These are phyloP conservation scores for Rhododendron griersonianum DNA, from an alignment of 148 eudicot genomes.

Conservation along the genomic window DNA sequence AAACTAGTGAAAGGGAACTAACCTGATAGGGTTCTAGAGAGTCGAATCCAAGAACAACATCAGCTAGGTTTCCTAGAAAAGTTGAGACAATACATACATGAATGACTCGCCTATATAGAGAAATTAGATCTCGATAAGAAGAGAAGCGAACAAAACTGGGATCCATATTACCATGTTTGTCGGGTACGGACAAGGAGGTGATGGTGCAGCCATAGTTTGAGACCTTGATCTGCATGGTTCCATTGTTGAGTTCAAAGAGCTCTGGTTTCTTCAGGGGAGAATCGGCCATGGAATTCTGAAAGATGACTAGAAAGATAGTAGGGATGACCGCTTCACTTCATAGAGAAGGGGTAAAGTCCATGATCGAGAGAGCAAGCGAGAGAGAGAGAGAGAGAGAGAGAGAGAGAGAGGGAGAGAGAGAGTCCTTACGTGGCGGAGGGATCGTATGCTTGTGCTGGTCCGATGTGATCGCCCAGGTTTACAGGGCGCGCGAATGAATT, in stretches of 20 bases:
- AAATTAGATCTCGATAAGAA: not conserved
- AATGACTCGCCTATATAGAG: constrained; percentile 7
- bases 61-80: constrained; percentile 75
- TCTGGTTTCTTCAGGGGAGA: constrained; percentile 40
- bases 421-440: not conserved
- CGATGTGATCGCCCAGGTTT: not conserved
- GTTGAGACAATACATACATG: constrained; percentile 6
- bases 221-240: constrained; percentile 60
- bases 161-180: constrained; percentile 54
- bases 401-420: too few relatives aligned
- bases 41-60: constrained; percentile 98
- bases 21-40: constrained; percentile 88
- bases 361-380: not conserved
- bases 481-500: too few relatives aligned
- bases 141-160: not conserved
- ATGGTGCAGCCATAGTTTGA: constrained; percentile 89
- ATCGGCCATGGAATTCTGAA: constrained; percentile 35
- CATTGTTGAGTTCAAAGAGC: constrained; percentile 84
- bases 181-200: constrained; percentile 76
- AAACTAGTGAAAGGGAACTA: not conserved
- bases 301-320: not conserved
- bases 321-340: not conserved
- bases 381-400: too few relatives aligned
- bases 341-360: not conserved
- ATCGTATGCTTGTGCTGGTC: not conserved